Conservation (phyloP, 1,284 basidiomycete species). For the Ganoderma resinaceum region DNA sequence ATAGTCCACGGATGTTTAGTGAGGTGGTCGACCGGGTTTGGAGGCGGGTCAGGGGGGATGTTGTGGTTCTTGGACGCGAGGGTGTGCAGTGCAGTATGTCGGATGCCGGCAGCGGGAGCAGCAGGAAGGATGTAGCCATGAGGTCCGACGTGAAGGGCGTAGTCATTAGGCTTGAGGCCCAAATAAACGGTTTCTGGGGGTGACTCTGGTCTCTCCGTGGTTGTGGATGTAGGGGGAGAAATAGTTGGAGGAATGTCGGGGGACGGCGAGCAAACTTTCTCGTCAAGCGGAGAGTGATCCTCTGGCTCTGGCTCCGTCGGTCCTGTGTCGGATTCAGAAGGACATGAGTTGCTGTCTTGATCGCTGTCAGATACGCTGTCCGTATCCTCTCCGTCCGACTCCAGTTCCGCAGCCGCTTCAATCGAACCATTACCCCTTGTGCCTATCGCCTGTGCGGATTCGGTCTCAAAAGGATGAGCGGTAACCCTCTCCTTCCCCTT, state of each 20-base stretch:
- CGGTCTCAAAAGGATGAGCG: not conserved
- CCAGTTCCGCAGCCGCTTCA: conserved; percentile 2
- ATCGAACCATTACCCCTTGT: not conserved
- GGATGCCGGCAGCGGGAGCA: conserved; percentile 1
- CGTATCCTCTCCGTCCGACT: conserved; percentile 12
- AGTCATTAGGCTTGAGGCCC: not conserved
- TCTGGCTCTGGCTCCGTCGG: conserved; percentile 24
- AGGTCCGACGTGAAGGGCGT: not conserved
- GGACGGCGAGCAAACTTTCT: not conserved
- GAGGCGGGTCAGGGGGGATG: conserved; percentile 22
- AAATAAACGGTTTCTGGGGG: not conserved
- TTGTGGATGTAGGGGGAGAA: not conserved
- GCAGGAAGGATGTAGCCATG: conserved; percentile 5
- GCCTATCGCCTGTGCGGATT: not conserved
- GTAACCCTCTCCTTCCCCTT: not conserved
- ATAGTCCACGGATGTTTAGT: conserved; percentile 30
- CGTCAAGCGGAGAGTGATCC: conserved; percentile 9
- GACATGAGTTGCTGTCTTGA: conserved; percentile 18
- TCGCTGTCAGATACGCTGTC: conserved; percentile 23
- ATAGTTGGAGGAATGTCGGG: not conserved
- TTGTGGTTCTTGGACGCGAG: conserved; percentile 17
- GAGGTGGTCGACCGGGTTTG: conserved; percentile 21
- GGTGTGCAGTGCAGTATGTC: not conserved
- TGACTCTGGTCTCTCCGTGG: not conserved
- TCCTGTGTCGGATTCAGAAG: conserved; percentile 25